These are phyloP conservation scores for Globisporangium canariense DNA, from an alignment of 352 stramenopile genomes.

Conservation along the genomic window DNA sequence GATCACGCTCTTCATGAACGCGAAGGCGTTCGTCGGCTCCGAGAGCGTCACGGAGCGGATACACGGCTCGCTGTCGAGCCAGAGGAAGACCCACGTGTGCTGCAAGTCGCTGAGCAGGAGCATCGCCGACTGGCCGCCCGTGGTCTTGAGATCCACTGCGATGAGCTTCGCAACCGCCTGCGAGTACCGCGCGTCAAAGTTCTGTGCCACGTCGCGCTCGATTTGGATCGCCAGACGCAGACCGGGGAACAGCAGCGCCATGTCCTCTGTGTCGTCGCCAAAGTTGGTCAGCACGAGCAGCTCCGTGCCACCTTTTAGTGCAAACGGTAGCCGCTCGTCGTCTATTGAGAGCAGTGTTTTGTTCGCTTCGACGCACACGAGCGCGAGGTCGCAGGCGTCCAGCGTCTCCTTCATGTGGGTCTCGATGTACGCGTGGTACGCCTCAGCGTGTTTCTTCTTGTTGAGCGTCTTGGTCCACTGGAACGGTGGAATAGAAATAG, in stretches of 20 bases:
- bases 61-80: conserved; percentile 8
- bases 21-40: conserved; percentile 2
- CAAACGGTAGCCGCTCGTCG: conserved; percentile 10
- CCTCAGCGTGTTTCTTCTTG: conserved; percentile 2
- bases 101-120: conserved; percentile 9
- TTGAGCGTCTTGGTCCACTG: not conserved
- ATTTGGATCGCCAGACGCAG: conserved; percentile 9
- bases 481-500: not conserved
- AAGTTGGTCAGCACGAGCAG: conserved; percentile 12
- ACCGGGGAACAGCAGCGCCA: conserved; percentile 7
- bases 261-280: conserved; percentile 11
- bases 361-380: conserved; percentile 8
- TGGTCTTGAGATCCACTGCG: conserved; percentile 10
- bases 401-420: conserved; percentile 5
- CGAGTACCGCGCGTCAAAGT: conserved; percentile 7
- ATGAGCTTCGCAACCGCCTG: conserved; percentile 10
- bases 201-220: conserved; percentile 1
- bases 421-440: conserved; percentile 14
- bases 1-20: conserved; percentile 4
- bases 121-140: conserved; percentile 6
- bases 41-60: conserved; percentile 4
- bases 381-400: conserved; percentile 3
- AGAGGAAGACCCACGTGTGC: conserved; percentile 14
- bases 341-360: conserved; percentile 10
- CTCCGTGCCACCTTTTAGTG: conserved; percentile 7